Conservation (phyloP, 495 filamentous ascomycete species). For the Terfezia claveryi region DNA sequence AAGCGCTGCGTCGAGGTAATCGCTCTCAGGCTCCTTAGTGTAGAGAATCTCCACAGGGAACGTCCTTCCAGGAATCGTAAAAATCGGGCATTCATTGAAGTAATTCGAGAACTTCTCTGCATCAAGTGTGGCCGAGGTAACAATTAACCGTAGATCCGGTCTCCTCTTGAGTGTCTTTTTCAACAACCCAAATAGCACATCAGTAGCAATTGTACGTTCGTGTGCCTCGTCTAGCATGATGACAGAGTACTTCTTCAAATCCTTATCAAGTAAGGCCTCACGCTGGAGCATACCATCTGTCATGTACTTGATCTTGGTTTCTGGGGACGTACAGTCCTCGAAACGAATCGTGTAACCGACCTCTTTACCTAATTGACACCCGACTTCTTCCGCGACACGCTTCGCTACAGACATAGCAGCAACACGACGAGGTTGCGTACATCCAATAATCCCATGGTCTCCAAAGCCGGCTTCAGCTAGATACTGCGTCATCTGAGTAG, state of each 20-base stretch:
- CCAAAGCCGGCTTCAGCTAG: conserved; percentile 85
- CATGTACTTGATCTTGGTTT: conserved; percentile 97
- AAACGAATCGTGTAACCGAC: conserved; percentile 97
- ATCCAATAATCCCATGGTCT: conserved; percentile 71
- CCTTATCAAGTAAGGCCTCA: conserved; percentile 78
- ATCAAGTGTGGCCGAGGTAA: conserved; percentile 88
- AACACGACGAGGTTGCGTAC: conserved; percentile 84
- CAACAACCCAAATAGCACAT: conserved; percentile 80
- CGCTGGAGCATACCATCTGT: conserved; percentile 95
- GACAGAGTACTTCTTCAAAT: conserved; percentile 69
- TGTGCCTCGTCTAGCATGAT: conserved; percentile 99
- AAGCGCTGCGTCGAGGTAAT: conserved; percentile 89
- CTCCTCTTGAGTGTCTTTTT: conserved; percentile 81
- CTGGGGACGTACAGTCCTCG: conserved; percentile 75
- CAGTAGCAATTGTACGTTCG: conserved; percentile 88
- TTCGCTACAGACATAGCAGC: conserved; percentile 98
- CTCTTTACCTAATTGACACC: conserved; percentile 70
- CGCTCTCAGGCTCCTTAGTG: conserved; percentile 76
- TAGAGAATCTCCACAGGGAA: conserved; percentile 93
- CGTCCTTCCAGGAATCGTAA: conserved; percentile 86
- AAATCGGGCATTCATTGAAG: conserved; percentile 84
- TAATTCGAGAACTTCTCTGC: conserved; percentile 94
- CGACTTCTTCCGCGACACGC: conserved; percentile 90
- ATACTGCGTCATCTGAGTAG: conserved; percentile 89
- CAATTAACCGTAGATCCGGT: conserved; percentile 79